Conservation (phyloP, 2,329 filamentous ascomycete genomes). For the Neofusicoccum laricinum region DNA sequence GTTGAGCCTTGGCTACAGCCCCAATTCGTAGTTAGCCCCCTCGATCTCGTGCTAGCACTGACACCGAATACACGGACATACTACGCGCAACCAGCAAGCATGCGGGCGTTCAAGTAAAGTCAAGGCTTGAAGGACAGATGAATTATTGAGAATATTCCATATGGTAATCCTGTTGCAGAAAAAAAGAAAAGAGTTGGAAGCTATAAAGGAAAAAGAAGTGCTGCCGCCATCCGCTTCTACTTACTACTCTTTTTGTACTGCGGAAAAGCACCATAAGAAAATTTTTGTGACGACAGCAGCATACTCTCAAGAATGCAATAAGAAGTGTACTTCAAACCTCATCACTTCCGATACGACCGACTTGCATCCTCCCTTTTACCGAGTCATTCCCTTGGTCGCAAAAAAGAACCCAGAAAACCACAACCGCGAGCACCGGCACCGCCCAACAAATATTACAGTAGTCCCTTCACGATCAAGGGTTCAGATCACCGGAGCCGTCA, state of each 20-base stretch:
- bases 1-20: too few species aligned
- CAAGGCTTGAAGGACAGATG: too few species aligned
- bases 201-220: too few species aligned
- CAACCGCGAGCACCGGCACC: background rate
- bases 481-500: constrained; percentile 33
- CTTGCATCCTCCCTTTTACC: background rate
- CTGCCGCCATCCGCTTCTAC: background rate
- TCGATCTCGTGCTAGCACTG: too few species aligned
- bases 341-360: background rate
- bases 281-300: background rate
- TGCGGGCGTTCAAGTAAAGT: too few species aligned
- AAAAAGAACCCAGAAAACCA: background rate
- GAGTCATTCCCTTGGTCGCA: background rate
- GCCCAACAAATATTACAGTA: background rate
- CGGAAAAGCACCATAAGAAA: background rate
- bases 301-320: background rate
- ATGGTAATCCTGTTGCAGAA: too few species aligned
- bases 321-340: background rate
- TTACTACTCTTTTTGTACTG: background rate
- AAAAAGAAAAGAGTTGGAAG: too few species aligned
- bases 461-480: background rate
- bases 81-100: too few species aligned
- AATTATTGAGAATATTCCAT: too few species aligned
- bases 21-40: too few species aligned
- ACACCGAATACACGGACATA: too few species aligned